Evolutionary conservation across 306 rosid genomes (phyloP).

Genomic region (Lupinus albus): DNA sequence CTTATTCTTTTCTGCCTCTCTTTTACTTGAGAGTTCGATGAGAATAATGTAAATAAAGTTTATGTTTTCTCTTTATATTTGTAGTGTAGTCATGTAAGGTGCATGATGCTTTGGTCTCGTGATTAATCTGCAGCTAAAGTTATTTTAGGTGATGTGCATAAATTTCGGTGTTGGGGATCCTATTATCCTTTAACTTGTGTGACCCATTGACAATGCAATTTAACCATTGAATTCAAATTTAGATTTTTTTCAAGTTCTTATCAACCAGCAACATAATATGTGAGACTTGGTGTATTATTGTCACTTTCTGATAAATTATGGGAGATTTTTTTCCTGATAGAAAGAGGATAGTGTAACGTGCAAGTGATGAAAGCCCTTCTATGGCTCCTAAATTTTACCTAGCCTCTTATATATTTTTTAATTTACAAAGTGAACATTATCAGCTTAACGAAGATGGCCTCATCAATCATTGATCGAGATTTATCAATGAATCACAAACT

Average conservation of each 20-base stretch:
- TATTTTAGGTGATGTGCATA: not conserved
- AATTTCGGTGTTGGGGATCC: not conserved
- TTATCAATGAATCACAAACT: not conserved
- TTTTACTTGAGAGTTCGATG: too few species aligned
- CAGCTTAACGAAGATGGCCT: not conserved
- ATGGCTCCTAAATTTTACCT: not conserved
- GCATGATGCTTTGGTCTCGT: constrained; percentile 12
- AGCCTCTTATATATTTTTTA: not conserved
- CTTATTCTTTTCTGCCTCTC: not conserved
- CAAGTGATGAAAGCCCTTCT: not conserved
- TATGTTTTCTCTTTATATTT: not conserved
- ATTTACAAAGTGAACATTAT: not conserved
- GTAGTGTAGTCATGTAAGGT: constrained; percentile 5
- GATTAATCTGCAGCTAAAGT: constrained; percentile 11
- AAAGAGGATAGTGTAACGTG: not conserved
- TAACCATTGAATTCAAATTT: not conserved
- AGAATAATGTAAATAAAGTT: too few species aligned
- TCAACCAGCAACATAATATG: not conserved
- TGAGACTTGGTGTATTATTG: too few species aligned
- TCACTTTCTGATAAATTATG: not conserved
- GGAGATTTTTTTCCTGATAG: not conserved
- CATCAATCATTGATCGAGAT: not conserved
- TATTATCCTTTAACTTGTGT: not conserved
- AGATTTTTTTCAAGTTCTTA: constrained; percentile 3
- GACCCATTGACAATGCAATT: not conserved